Conservation (phyloP, 495 filamentous ascomycete species). For the Chaetomium cochliodes region DNA sequence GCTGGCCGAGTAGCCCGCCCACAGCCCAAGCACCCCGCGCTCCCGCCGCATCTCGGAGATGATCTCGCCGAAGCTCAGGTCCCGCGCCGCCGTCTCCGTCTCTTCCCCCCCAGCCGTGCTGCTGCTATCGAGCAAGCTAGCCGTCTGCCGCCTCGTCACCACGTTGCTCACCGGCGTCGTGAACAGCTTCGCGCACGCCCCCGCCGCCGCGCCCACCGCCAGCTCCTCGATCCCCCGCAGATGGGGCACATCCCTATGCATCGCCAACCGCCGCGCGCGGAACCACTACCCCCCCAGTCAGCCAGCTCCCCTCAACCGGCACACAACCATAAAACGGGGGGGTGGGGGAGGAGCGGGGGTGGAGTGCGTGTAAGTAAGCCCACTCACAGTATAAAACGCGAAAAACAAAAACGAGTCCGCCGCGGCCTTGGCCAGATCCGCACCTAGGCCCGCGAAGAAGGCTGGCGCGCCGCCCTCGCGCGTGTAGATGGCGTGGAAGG, state of each 20-base stretch:
- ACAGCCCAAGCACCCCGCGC: conserved; percentile 75
- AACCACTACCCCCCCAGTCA: conserved; percentile 39
- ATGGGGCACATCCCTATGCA: conserved; percentile 43
- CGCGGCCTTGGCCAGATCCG: conserved; percentile 71
- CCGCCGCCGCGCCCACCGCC: conserved; percentile 71
- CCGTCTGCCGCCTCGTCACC: conserved; percentile 77
- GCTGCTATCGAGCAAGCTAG: conserved; percentile 45
- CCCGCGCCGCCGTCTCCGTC: conserved; percentile 1
- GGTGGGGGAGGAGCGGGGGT: too few relatives aligned
- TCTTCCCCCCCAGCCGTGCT: not conserved
- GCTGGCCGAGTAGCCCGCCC: conserved; percentile 85
- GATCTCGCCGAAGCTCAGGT: conserved; percentile 56
- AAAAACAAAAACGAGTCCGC: conserved; percentile 83
- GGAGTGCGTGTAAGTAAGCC: too few relatives aligned
- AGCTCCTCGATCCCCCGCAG: conserved; percentile 72
- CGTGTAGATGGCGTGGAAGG: conserved; percentile 67
- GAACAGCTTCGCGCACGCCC: conserved; percentile 72
- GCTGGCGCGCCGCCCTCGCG: conserved; percentile 65
- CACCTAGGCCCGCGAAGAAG: conserved; percentile 71
- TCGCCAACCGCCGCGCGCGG: conserved; percentile 53
- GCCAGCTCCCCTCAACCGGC: not conserved
- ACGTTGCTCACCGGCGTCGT: conserved; percentile 83
- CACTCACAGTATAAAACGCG: conserved; percentile 64
- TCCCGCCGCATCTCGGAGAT: conserved; percentile 62
- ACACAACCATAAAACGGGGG: not conserved